Base-by-base conservation (phyloP, 441 rosid genomes). In the Pelargonium australe region DNA sequence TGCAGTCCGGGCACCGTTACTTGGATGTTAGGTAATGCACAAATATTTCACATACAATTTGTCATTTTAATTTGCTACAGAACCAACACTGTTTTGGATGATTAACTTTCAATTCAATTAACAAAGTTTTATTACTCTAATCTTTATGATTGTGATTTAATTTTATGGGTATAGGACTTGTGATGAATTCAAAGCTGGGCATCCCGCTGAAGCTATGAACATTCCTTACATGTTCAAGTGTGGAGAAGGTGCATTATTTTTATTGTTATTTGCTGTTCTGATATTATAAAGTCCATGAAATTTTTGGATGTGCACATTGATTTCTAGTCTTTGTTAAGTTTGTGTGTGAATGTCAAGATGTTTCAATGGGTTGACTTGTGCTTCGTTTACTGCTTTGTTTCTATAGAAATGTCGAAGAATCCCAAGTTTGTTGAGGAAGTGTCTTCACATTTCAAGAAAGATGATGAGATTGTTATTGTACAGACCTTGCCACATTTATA, bases 181-280 rank as follows among this genome's bases (percentile, higher is more conserved):
- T 41, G 82, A 78, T 31, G 85, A 81, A 67, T 81, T 78, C 44
- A 20, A 19, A 70, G 76, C 72, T 68, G 85, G 82, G 28, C 85
- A 78, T 76, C 73, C 82, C 37, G 31, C 49, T 2, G 79, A 74
- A 41, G 82, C 85, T 10, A 40, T 75, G 16, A 81, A 81, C 75
- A 74, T 79, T 60, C 77, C 82, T 17, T 76, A 76, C 78, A 63
- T 78, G 75, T 43, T 74, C 34, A 69, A 8, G 4, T 66, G 1
- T 37, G 76, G 63, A 37, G 64, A 70, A 75, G 80, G 81, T 76
- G 65, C 28, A 25, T 25, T 25, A 25, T 25, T 1, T 2, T 25
- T 25, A 25, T 25, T 1, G 28, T 45, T 11, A 1, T 47, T 47
- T 47, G 11, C 14, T 47, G 12, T 47, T 47, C 4, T 10, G 53